phyloP scores from a whole-genome alignment of 176 grass and related monocot species.

The Otatea glauca region DNA sequence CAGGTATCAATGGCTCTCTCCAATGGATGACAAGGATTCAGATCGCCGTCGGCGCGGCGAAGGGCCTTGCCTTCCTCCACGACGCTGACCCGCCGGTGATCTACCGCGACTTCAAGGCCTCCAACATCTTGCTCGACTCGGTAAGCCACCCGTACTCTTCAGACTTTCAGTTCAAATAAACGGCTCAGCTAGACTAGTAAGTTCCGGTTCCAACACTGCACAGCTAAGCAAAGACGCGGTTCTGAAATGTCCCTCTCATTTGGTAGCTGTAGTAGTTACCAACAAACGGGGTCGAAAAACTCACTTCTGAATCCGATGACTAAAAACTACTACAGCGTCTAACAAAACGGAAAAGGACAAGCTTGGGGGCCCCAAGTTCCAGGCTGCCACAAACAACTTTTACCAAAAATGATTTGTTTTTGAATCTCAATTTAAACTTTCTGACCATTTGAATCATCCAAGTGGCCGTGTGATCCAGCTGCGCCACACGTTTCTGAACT shows the following conservation, averaged over 20 bases:
- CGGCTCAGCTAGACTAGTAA: neutral
- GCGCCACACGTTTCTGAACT: slow-evolving; percentile 44
- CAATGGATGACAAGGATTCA: slow-evolving; percentile 75
- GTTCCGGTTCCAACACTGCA: neutral
- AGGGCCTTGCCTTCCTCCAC: slow-evolving; percentile 77
- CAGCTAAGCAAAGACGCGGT: neutral
- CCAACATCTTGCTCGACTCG: slow-evolving; percentile 70
- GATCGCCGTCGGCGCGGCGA: slow-evolving; percentile 68
- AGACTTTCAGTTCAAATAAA: neutral
- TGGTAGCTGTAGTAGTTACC: slow-evolving; percentile 1
- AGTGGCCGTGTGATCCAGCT: slow-evolving; percentile 8
- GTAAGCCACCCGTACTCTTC: slow-evolving; percentile 30
- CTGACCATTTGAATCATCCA: slow-evolving; percentile 31
- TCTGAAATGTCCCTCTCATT: slow-evolving; percentile 30
- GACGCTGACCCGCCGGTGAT: slow-evolving; percentile 57
- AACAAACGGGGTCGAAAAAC: slow-evolving; percentile 10
- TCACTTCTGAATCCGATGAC: neutral
- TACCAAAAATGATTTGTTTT: neutral
- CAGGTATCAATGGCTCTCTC: slow-evolving; percentile 52
- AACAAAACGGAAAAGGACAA: neutral
- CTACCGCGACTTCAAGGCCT: slow-evolving; percentile 85
- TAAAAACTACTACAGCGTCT: neutral
- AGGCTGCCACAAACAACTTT: neutral
- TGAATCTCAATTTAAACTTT: slow-evolving; percentile 8
- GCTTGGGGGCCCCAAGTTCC: neutral